phyloP scores from a whole-genome alignment of 2,329 filamentous ascomycete genomes.

The Talaromyces sp. region DNA sequence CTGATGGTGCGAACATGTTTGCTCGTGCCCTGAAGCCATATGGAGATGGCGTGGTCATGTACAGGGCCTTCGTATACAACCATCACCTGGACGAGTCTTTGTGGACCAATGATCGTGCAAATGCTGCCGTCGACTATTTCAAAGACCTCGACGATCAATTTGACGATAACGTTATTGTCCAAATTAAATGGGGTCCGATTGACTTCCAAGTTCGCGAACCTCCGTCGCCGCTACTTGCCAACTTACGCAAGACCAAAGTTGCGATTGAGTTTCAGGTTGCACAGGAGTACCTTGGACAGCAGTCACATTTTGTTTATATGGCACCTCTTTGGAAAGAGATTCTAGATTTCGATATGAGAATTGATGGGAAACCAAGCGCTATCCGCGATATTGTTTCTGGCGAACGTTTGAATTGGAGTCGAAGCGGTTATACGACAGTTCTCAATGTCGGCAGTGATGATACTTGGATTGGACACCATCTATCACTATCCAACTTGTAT shows the following conservation, averaged over 20 bases:
- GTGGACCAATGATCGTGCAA: constrained; percentile 70
- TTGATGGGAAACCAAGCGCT: constrained; percentile 58
- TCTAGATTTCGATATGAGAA: constrained; percentile 67
- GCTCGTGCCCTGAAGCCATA: constrained; percentile 61
- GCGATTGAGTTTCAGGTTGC: constrained; percentile 69
- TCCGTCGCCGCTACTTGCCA: constrained; percentile 64
- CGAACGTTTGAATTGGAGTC: constrained; percentile 58
- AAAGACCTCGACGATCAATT: constrained; percentile 65
- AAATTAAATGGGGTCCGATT: constrained; percentile 75
- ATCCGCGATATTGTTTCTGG: constrained; percentile 65
- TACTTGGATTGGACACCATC: constrained; percentile 70
- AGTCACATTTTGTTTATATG: constrained; percentile 69
- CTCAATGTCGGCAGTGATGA: constrained; percentile 67
- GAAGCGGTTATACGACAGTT: constrained; percentile 67
- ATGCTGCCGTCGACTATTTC: constrained; percentile 70
- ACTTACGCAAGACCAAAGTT: constrained; percentile 49
- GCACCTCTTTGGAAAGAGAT: constrained; percentile 70
- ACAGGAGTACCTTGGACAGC: constrained; percentile 73
- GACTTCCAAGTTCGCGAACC: constrained; percentile 75
- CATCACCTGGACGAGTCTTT: constrained; percentile 56
- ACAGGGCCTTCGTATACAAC: constrained; percentile 73
- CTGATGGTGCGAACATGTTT: constrained; percentile 70
- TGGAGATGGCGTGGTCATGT: constrained; percentile 65
- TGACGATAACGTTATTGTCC: constrained; percentile 70
- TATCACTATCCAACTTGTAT: constrained; percentile 73